phyloP scores from a whole-genome alignment of 352 stramenopile species.

The Thraustochytrium sp. region DNA sequence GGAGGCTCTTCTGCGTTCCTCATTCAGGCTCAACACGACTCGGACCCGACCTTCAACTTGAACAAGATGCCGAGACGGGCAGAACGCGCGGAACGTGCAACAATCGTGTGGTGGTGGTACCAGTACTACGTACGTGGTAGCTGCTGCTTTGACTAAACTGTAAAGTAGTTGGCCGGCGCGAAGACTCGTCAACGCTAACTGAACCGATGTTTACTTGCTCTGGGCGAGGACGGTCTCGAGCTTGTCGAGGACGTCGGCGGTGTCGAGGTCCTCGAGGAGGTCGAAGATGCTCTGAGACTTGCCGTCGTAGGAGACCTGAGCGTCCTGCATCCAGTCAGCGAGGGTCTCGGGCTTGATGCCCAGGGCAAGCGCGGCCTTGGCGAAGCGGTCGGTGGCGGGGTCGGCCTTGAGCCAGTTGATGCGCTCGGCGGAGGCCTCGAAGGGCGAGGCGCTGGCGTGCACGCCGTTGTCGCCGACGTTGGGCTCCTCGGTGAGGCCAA shows the following conservation, averaged over 20 bases:
- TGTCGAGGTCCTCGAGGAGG: slow-evolving; percentile 67
- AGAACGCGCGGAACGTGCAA: too few species aligned
- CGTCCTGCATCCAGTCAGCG: slow-evolving; percentile 60
- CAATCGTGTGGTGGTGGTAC: too few species aligned
- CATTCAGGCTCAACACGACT: too few species aligned
- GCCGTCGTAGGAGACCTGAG: slow-evolving; percentile 52
- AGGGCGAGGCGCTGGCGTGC: slow-evolving; percentile 62
- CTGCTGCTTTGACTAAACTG: too few species aligned
- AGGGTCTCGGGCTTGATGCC: slow-evolving; percentile 60
- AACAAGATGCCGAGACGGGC: too few species aligned
- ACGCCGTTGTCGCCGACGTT: slow-evolving; percentile 73
- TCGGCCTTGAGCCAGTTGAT: slow-evolving; percentile 64
- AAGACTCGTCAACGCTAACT: too few species aligned
- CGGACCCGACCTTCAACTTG: too few species aligned
- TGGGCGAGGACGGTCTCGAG: slow-evolving; percentile 31
- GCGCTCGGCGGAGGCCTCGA: slow-evolving; percentile 68
- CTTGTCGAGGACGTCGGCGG: slow-evolving; percentile 59
- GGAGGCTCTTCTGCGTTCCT: too few species aligned
- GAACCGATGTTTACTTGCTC: slow-evolving; percentile 29
- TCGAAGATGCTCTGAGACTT: slow-evolving; percentile 64
- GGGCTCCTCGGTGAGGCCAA: slow-evolving; percentile 59
- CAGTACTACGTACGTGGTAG: too few species aligned
- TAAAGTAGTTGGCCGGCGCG: neutral
- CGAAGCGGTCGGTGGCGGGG: slow-evolving; percentile 59
- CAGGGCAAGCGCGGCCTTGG: slow-evolving; percentile 56